Evolutionary conservation across 139 green algal species (phyloP), one percentile per base, ranked within the genome.

Genomic region (Closterium sp.): DNA sequence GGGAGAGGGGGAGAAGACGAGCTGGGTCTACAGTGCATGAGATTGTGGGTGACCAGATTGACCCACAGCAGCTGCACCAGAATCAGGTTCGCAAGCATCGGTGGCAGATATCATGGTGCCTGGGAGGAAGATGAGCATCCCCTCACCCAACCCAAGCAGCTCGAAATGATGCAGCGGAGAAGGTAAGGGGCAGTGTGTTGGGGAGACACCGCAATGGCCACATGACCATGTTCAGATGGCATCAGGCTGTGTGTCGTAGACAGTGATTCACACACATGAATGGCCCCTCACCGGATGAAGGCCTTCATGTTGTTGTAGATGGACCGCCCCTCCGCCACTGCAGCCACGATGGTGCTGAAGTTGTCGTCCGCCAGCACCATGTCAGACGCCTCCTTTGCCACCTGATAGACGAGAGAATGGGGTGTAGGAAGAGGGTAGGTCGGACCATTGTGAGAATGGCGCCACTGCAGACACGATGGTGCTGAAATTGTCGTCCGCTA

Each of bases 261-360:
- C n/a, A n/a, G 32, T 38, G 32, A 38, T 38, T 38, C 32, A 38
- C 32, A 38, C 2, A 3, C 32, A 38, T 38, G 32, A 38, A 38
- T 38, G n/a, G n/a, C n/a, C n/a, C n/a, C 38, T 50, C 38, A 50
- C 38, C 38, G 95, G 91, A 98, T 98, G 95, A 99, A 99, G 95
- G 99, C 98, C 96, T 99, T 99, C 98, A 99, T 99, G 97, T 99
- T 99, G 96, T 98, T 97, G 97, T 99, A 99, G 92, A 99, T 99
- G 87, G 96, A 97, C 31, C 98, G 38, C 38, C 5, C 4, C 5
- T 99, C 98, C 31, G 96, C 95, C 70, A 99, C 98, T 0, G 98
- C 98, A 21, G 97, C 96, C 89, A 99, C 98, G 62, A 99, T 99
- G 91, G 97, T 97, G 62, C 91, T 96, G 95, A 99, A 99, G 96